Percentiles rank a stretch among this genome's conserved stretches.
Conservation (phyloP, 345 rosid species). For the Schrenkiella parvula region DNA sequence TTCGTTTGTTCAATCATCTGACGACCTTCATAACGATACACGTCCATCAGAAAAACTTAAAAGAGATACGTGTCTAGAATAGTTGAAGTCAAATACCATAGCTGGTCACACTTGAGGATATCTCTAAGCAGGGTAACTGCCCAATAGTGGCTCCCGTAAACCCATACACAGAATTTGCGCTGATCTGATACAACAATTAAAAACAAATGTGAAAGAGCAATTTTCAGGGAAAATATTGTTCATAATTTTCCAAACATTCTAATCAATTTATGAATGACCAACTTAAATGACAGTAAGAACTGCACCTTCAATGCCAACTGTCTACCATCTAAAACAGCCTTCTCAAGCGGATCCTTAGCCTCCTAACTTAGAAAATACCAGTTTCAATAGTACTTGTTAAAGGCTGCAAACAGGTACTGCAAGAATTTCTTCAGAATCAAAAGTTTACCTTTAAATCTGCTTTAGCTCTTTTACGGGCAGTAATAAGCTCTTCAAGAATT, state of each 20-base stretch:
- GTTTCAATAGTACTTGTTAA: not conserved
- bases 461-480: conserved; percentile 96
- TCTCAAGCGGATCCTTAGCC: conserved; percentile 94
- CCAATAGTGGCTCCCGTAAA: conserved; percentile 95
- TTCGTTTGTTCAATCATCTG: conserved; percentile 98
- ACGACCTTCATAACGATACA: conserved; percentile 60
- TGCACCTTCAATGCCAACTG: conserved; percentile 89
- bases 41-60: conserved; percentile 25
- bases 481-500: conserved; percentile 88
- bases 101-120: conserved; percentile 98
- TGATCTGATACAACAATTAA: conserved; percentile 49
- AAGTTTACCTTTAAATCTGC: conserved; percentile 76
- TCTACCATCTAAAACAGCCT: conserved; percentile 96
- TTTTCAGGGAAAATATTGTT: not conserved
- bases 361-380: conserved; percentile 49
- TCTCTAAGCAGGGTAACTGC: conserved; percentile 92
- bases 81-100: conserved; percentile 56
- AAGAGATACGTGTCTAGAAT: not conserved
- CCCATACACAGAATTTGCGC: conserved; percentile 98
- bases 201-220: not conserved
- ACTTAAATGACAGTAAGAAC: conserved; percentile 16
- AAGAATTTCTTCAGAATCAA: conserved; percentile 5
- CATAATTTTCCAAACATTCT: not conserved
- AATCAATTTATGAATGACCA: not conserved
- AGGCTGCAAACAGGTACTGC: not conserved